Base-by-base conservation (phyloP, 1,284 basidiomycete species). In the Termitomyces sp. region DNA sequence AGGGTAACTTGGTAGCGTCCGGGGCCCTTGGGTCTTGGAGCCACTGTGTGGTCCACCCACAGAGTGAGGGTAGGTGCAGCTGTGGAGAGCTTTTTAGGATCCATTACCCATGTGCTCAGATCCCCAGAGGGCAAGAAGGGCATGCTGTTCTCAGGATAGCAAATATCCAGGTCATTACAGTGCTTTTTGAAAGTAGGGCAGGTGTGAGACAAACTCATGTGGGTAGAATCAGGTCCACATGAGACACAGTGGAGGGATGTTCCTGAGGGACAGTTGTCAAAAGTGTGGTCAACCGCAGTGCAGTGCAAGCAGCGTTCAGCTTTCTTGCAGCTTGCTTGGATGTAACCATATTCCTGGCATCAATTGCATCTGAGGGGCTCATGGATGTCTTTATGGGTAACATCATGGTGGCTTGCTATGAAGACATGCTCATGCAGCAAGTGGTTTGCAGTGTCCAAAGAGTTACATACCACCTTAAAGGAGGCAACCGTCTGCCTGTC, bases 121-220 rank as follows among this genome's bases (percentile, higher is more conserved):
- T 54, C 42, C n/a, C 30, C 21, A 5, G 38, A 50, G 3, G 53
- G 53, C 48, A 54, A 54, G 33, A 37, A 46, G 0, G 42, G 48
- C 53, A 54, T 54, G 1, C 7, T 14, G 40, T 46, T 54, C 9
- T 54, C 43, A 5, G 47, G 52, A 24, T 16, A 38, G 11, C 41
- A 6, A n/a, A 21, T 1, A 6, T 40, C 28, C 2, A 45, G 16
- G 7, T 53, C 47, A 1, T 39, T 2, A 16, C 47, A 39, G n/a
- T 10, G 8, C 14, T 33, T 45, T 10, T 18, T 37, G 31, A 53
- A 49, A 6, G 26, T 16, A 7, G 41, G 52, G 52, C 52, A 53
- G 21, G 11, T 9, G 11, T 46, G 4, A 14, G 35, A 24, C 9
- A 14, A 37, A 31, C 46, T 52, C 6, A 39, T 3, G 39, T 52